Evolutionary conservation across 2,329 filamentous ascomycete genomes (phyloP).

Genomic region (Alternaria ethzedia): DNA sequence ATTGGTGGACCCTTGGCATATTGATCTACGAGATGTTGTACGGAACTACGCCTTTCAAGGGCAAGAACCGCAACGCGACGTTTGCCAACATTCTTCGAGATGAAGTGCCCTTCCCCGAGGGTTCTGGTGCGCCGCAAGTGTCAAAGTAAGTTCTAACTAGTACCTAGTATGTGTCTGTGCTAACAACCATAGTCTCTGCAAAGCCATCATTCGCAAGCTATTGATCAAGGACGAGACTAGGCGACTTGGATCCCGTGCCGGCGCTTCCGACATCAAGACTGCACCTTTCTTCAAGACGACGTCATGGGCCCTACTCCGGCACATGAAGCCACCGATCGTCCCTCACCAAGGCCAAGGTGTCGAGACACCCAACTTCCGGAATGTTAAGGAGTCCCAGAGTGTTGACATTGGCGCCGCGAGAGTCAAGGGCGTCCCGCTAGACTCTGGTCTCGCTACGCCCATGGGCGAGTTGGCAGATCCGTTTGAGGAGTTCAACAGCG

Average conservation of each 20-base stretch:
- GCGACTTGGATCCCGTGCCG: conserved; percentile 88
- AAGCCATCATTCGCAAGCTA: conserved; percentile 93
- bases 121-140: conserved; percentile 80
- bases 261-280: conserved; percentile 93
- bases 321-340: conserved; percentile 97
- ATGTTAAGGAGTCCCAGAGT: conserved; percentile 95
- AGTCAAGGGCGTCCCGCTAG: conserved; percentile 81
- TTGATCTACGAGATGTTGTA: conserved; percentile 99
- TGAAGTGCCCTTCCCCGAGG: conserved; percentile 94
- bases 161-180: too few relatives aligned
- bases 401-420: conserved; percentile 72
- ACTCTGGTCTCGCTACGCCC: conserved; percentile 84
- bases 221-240: conserved; percentile 98
- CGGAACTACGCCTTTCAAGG: conserved; percentile 98
- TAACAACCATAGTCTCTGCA: conserved; percentile 75
- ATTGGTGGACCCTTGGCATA: conserved; percentile 99
- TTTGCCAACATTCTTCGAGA: conserved; percentile 97
- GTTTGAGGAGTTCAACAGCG: conserved; percentile 98
- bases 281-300: conserved; percentile 96
- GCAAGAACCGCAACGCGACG: conserved; percentile 97
- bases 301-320: conserved; percentile 94
- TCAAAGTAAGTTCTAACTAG: too few relatives aligned
- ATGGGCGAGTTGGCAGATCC: conserved; percentile 84
- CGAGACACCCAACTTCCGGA: conserved; percentile 96
- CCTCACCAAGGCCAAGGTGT: conserved; percentile 88